Conservation (phyloP, 192 early-diverging fungal species). For the Lunasporangiospora selenospora region DNA sequence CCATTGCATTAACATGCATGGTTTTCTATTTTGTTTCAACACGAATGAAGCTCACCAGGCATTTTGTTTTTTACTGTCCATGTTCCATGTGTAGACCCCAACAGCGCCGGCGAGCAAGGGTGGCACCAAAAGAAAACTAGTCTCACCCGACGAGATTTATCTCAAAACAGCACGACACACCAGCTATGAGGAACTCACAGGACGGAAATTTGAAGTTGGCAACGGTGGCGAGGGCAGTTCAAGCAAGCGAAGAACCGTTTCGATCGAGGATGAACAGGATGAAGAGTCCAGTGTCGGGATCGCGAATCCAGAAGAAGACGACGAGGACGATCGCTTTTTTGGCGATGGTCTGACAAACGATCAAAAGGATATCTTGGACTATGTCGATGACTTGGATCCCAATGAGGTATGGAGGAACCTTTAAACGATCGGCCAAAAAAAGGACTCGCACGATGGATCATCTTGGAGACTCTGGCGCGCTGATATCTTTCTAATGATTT, state of each 20-base stretch:
- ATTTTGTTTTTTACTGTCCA: background rate
- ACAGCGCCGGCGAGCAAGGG: constrained; percentile 40
- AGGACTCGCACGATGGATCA: background rate
- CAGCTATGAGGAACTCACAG: constrained; percentile 46
- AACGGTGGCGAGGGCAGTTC: constrained; percentile 15
- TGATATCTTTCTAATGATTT: background rate
- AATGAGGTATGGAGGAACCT: too few relatives aligned
- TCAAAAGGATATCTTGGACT: constrained; percentile 78
- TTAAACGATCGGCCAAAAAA: background rate
- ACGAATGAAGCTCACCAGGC: background rate
- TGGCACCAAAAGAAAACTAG: constrained; percentile 34
- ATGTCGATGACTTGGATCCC: constrained; percentile 85
- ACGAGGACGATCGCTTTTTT: constrained; percentile 82
- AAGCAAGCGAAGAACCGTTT: constrained; percentile 21
- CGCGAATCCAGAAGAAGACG: constrained; percentile 63
- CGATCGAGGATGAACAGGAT: constrained; percentile 31
- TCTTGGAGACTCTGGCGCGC: background rate
- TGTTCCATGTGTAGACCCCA: constrained; percentile 18
- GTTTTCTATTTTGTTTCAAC: background rate
- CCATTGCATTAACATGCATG: background rate
- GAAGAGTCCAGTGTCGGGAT: constrained; percentile 6
- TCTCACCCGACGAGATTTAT: constrained; percentile 40
- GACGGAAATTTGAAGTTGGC: constrained; percentile 29
- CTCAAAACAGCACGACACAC: constrained; percentile 37
- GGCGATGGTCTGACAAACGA: constrained; percentile 81